These are phyloP conservation scores for Colletotrichum musicola DNA, from an alignment of 2,329 filamentous ascomycete species.

Conservation along the genomic window DNA sequence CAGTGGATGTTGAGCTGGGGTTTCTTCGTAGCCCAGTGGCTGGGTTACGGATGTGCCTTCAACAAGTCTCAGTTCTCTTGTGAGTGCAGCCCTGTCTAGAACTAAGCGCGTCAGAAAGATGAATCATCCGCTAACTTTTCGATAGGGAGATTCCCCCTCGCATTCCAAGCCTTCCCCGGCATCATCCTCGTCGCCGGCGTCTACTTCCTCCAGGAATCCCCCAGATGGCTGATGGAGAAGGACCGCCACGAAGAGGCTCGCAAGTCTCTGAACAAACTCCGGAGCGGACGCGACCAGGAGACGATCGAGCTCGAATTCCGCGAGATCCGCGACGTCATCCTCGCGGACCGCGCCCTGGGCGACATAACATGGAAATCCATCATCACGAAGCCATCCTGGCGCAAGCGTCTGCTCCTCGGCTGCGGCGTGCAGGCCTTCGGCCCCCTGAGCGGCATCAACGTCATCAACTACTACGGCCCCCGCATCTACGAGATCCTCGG, in stretches of 20 bases:
- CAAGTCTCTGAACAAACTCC: conserved; percentile 49
- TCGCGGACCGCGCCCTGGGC: conserved; percentile 50
- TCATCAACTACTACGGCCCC: conserved; percentile 53
- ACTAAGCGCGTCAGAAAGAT: conserved; percentile 3
- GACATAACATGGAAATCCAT: conserved; percentile 55
- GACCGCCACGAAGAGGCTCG: conserved; percentile 50
- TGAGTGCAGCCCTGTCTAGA: conserved; percentile 44
- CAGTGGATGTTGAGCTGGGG: conserved; percentile 61
- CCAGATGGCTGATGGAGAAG: conserved; percentile 50
- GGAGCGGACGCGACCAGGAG: conserved; percentile 45
- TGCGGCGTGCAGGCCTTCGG: conserved; percentile 63
- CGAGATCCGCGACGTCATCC: conserved; percentile 55
- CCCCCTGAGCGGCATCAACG: conserved; percentile 51
- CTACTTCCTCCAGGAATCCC: conserved; percentile 45
- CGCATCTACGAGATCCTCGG: conserved; percentile 59
- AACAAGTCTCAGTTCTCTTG: conserved; percentile 45
- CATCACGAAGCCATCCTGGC: conserved; percentile 56
- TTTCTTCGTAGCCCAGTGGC: conserved; percentile 54
- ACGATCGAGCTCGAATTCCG: conserved; percentile 54
- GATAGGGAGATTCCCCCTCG: conserved; percentile 48
- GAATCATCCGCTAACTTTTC: not conserved
- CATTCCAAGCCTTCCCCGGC: conserved; percentile 45
- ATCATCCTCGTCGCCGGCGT: conserved; percentile 42
- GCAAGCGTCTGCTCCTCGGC: conserved; percentile 59
- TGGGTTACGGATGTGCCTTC: conserved; percentile 49